Percentiles rank a stretch among this genome's conserved stretches.
Conservation (phyloP, 2,329 filamentous ascomycete genomes). For the Cordyceps tenuipes region DNA sequence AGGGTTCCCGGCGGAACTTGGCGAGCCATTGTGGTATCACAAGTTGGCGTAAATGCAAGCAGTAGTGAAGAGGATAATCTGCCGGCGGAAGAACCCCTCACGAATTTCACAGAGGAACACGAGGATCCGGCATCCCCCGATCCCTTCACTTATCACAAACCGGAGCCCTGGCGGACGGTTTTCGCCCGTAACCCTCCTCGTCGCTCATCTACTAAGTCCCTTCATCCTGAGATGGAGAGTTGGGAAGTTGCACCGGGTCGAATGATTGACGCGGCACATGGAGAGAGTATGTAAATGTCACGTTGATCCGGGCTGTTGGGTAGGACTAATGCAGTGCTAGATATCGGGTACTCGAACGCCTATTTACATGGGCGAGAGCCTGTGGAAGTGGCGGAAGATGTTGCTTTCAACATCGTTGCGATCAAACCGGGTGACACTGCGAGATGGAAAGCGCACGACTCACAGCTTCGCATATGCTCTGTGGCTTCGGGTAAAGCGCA, state of each 20-base stretch:
- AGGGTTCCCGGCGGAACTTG: neutral
- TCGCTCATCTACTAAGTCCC: neutral
- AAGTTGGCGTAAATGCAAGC: conserved; percentile 8
- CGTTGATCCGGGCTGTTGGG: neutral
- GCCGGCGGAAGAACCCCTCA: neutral
- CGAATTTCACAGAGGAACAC: neutral
- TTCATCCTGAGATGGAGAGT: conserved; percentile 27
- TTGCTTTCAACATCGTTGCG: conserved; percentile 32
- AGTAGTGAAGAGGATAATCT: neutral
- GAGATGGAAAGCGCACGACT: conserved; percentile 21
- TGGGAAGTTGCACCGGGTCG: conserved; percentile 40
- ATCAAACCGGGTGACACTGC: conserved; percentile 31
- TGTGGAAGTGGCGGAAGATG: conserved; percentile 27
- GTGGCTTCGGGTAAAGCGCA: conserved; percentile 33
- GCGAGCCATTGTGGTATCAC: conserved; percentile 20
- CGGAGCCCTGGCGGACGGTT: neutral
- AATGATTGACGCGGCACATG: conserved; percentile 21
- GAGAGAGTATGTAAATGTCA: conserved; percentile 29
- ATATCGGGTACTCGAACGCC: conserved; percentile 35
- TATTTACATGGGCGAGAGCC: conserved; percentile 31
- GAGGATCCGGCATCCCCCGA: neutral
- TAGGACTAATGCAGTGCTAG: conserved; percentile 17
- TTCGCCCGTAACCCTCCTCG: neutral
- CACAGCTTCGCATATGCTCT: conserved; percentile 31
- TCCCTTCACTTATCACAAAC: neutral